phyloP scores from a whole-genome alignment of 192 early-diverging fungal genomes.

The Phlyctochytrium arcticum region DNA sequence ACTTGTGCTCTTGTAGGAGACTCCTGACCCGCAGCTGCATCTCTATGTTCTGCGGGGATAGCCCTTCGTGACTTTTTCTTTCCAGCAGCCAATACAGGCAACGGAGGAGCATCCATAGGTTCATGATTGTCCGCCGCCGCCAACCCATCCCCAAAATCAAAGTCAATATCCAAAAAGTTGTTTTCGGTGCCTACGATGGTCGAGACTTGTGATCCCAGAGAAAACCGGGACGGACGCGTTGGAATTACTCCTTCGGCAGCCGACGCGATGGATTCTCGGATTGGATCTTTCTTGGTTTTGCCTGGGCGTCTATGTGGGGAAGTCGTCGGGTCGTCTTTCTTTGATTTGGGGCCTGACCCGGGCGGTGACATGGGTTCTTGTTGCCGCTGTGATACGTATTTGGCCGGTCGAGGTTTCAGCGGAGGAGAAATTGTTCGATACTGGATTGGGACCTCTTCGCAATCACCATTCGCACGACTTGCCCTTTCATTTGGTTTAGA shows the following conservation, averaged over 20 bases:
- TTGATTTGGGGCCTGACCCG: background rate
- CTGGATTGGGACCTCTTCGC: slow-evolving; percentile 16
- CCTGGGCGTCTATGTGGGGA: background rate
- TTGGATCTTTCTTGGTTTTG: background rate
- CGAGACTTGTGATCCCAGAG: slow-evolving; percentile 17
- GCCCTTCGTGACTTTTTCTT: too few relatives aligned
- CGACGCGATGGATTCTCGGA: background rate
- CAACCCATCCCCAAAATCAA: slow-evolving; percentile 18
- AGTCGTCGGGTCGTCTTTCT: background rate
- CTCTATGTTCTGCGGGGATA: too few relatives aligned
- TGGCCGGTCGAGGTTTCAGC: slow-evolving; percentile 16
- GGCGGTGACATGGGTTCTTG: slow-evolving; percentile 15
- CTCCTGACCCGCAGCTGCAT: too few relatives aligned
- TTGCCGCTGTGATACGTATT: slow-evolving; percentile 3
- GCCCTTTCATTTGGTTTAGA: too few relatives aligned
- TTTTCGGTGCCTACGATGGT: slow-evolving; percentile 12
- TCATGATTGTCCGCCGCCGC: too few relatives aligned
- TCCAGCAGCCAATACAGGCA: too few relatives aligned
- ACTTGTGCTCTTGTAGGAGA: too few relatives aligned
- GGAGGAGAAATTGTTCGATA: slow-evolving; percentile 20
- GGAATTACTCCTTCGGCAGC: too few relatives aligned
- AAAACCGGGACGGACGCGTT: background rate
- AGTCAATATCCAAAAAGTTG: slow-evolving; percentile 20
- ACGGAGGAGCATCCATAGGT: background rate
- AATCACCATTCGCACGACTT: background rate